Percentiles rank a stretch among this genome's conserved stretches.
Conservation (phyloP, 495 filamentous ascomycete species). For the Chaetomium fimeti region DNA sequence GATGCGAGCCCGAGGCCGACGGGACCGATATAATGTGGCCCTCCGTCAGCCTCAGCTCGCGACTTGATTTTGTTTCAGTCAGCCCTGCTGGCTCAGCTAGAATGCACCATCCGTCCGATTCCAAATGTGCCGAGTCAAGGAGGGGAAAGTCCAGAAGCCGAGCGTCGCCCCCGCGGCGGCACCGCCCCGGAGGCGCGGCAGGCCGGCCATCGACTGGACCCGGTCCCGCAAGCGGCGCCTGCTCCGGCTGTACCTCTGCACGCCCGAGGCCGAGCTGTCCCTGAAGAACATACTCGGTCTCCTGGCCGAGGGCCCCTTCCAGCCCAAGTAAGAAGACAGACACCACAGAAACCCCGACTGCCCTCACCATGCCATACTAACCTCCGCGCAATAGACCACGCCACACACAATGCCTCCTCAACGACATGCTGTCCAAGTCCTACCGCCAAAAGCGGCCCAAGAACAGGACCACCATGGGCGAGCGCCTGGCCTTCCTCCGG, state of each 20-base stretch:
- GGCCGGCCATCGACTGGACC: conserved; percentile 26
- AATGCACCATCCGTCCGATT: not conserved
- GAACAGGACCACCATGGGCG: conserved; percentile 19
- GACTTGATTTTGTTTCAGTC: not conserved
- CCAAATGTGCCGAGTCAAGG: conserved; percentile 16
- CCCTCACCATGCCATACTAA: not conserved
- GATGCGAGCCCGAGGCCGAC: not conserved
- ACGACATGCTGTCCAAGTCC: conserved; percentile 25
- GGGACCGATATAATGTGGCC: conserved; percentile 8
- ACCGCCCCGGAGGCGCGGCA: conserved; percentile 16
- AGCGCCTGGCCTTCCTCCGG: conserved; percentile 11
- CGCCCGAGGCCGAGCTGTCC: conserved; percentile 24
- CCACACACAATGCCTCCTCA: conserved; percentile 26
- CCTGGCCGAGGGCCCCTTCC: conserved; percentile 21
- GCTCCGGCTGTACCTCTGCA: conserved; percentile 25
- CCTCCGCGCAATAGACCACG: conserved; percentile 11
- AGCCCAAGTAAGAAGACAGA: conserved; percentile 19
- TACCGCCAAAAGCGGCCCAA: conserved; percentile 27
- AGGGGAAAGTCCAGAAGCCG: conserved; percentile 20
- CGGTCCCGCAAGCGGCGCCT: conserved; percentile 20
- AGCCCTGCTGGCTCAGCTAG: not conserved
- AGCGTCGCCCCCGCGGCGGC: not conserved
- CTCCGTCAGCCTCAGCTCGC: not conserved
- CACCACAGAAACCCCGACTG: not conserved
- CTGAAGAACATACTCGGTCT: conserved; percentile 25